A percentile compares a stretch with the other conserved stretches of the same genome.
Conservation (phyloP, 75 land plant species). For the Cunninghamia lanceolata region DNA sequence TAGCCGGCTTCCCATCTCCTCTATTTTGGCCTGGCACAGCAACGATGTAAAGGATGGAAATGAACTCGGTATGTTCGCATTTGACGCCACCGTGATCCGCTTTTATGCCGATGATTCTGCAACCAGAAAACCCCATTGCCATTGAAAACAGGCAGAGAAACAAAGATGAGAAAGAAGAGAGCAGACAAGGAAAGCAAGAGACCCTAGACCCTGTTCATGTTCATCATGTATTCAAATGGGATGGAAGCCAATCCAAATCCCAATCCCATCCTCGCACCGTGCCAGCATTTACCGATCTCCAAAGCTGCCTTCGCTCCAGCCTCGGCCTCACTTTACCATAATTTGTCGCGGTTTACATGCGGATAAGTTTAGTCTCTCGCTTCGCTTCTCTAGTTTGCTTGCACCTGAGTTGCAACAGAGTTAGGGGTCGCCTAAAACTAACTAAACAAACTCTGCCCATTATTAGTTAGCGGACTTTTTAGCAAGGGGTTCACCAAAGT, state of each 20-base stretch:
- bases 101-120: neutral
- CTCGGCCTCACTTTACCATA: neutral
- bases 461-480: too few relatives aligned
- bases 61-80: constrained; percentile 7
- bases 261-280: neutral
- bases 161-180: neutral
- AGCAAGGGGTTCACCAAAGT: too few relatives aligned
- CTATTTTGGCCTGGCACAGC: constrained; percentile 10
- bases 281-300: neutral
- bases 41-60: constrained; percentile 7
- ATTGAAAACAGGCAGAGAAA: neutral
- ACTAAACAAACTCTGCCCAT: too few relatives aligned
- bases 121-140: neutral
- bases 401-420: neutral
- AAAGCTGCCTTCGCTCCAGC: neutral
- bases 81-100: constrained; percentile 7
- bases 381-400: neutral
- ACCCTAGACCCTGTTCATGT: too few relatives aligned
- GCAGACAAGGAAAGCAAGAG: neutral
- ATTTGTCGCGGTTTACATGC: neutral
- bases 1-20: constrained; percentile 9
- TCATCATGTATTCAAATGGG: neutral
- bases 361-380: neutral
- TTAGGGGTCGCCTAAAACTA: too few relatives aligned
- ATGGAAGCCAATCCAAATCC: neutral